Evolutionary conservation across 164 flowering plant species (phyloP), one percentile per base, ranked within the genome.

Genomic region (Stephania cephalantha): DNA sequence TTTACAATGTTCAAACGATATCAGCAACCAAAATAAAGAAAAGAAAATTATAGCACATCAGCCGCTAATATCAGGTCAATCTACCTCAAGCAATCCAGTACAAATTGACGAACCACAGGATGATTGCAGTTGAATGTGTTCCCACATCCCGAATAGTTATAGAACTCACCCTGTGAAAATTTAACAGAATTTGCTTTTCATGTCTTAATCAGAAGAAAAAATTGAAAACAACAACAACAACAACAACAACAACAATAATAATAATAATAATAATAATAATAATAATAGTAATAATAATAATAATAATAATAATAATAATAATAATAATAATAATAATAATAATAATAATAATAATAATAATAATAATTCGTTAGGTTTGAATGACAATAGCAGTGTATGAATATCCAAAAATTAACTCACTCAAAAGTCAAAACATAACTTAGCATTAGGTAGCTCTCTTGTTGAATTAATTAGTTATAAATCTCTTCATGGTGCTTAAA

Each of bases 51-150:
- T 42, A 55, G 7, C 20, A 58, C 42, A 35, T 66, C 9, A 29
- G 66, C 9, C 71, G 30, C 78, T 67, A 15, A 35, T 45, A 68
- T 53, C 63, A 68, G 35, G 69, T 45, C 42, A 72, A 77, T 58
- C 64, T 81, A 94, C 98, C 97, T 89, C 76, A 95, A 79, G 88
- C 94, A 88, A 46, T 95, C 99, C 82, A 92, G 64, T 77, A 95
- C 87, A 79, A 95, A 89, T 79, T 89, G 92, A 22, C 99, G 97
- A 12, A 90, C 99, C 75, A 90, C 82, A 53, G 99, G 99, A 83
- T 95, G 97, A 81, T 93, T 95, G 86, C 97, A 95, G 71, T 95
- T 95, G 81, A 93, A 86, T 71, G 99, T 95, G 87, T 95, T 95
- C 48, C 97, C 97, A 84, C 99, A 95, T 17, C 99, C 99, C 35